phyloP scores from a whole-genome alignment of 2,329 filamentous ascomycete species.

The Neonectria ditissima region DNA sequence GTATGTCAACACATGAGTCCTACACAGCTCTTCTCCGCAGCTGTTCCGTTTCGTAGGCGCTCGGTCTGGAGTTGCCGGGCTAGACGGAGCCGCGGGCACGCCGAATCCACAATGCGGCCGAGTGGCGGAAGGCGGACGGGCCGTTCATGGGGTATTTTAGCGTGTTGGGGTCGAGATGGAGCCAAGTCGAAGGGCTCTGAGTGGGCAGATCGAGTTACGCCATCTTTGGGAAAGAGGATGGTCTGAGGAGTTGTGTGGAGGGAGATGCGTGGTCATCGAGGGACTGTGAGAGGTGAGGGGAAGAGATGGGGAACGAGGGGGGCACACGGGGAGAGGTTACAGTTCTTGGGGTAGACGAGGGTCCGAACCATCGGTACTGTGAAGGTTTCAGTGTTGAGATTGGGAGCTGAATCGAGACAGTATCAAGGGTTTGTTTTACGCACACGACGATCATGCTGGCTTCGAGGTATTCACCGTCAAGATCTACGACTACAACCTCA shows the following conservation, averaged over 20 bases:
- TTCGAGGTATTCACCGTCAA: not conserved
- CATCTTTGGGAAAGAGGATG: not conserved
- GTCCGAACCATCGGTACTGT: not conserved
- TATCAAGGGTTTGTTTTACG: not conserved
- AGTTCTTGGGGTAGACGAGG: not conserved
- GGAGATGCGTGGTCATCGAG: not conserved
- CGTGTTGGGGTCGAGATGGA: not conserved
- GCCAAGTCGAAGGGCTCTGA: not conserved
- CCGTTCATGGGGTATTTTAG: not conserved
- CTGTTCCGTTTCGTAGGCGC: not conserved
- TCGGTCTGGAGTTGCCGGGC: conserved; percentile 8
- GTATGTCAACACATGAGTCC: not conserved
- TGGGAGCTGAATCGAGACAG: not conserved
- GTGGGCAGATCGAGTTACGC: not conserved
- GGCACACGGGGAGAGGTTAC: not conserved
- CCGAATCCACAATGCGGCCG: conserved; percentile 22
- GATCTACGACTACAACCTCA: not conserved
- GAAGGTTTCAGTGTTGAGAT: not conserved
- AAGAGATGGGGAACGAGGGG: not conserved
- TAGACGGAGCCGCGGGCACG: conserved; percentile 6
- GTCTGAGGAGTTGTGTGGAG: not conserved
- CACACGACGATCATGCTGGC: not conserved
- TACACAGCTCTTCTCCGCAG: too few relatives aligned
- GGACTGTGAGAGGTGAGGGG: not conserved
- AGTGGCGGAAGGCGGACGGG: conserved; percentile 11